Base-by-base conservation (phyloP, 2,329 filamentous ascomycete species). In the Neurospora sp. region DNA sequence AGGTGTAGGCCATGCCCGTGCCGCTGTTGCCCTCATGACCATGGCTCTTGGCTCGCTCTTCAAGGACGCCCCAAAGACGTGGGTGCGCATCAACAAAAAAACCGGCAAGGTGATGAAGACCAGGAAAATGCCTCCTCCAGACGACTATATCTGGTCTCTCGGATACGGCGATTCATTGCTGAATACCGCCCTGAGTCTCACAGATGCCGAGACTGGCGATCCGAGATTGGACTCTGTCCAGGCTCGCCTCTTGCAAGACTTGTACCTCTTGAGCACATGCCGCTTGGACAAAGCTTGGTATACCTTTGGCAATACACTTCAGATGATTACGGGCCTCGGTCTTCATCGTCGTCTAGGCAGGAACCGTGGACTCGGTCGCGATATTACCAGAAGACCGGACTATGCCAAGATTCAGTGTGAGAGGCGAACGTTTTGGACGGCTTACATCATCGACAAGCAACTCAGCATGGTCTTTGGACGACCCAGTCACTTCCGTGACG, bases 401-500 rank as follows among this genome's bases (percentile, higher is more conserved):
- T 75, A 78, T n/a, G 72, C 82, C 28, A 80, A 82, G 40, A 69
- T 77, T 0, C 80, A 83, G 69, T 81, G 79, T 68, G 78, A 81
- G 1, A 78, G 79, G 28, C 76, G 82, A 1, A 82, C 87, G 0
- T 90, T 91, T 68, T 91, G 89, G 89, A 87, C 85, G 39, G 85
- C 86, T 0, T 91, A 90, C 74, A 86, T 84, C 15, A 78, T 91
- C 3, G 88, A 91, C 75, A 88, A 86, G 68, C 90, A 91, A 71
- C 81, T 91, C 13, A 88, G 87, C 69, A 85, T 86, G 23, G 85
- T 87, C 67, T 82, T 90, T 10, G 89, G 89, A 1, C 81, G 88
- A 19, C 89, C 89, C 1, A 79, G 85, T 17, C 83, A 87, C 1
- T 86, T 90, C 67, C 88, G 88, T 70, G 87, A 90, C 67, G 87